Evolutionary conservation across 345 rosid genomes (phyloP).

Genomic region (Eutrema yunnanense): DNA sequence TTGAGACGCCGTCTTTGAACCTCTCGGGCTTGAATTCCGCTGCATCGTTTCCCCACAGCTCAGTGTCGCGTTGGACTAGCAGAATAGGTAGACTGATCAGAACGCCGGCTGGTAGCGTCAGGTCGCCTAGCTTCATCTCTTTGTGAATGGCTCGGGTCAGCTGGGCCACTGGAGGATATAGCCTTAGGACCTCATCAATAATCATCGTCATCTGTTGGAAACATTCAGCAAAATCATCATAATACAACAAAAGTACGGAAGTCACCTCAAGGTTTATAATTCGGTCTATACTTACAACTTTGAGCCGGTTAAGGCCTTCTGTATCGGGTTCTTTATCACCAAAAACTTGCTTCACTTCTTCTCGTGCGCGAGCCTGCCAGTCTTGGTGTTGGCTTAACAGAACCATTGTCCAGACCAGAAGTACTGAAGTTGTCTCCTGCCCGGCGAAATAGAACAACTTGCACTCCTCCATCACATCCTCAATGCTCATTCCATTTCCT

Average conservation of each 20-base stretch:
- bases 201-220: slow-evolving; percentile 24
- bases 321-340: slow-evolving; percentile 27
- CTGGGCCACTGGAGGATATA: slow-evolving; percentile 12
- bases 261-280: not conserved
- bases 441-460: slow-evolving; percentile 57
- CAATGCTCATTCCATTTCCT: slow-evolving; percentile 26
- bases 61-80: slow-evolving; percentile 38
- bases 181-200: slow-evolving; percentile 24
- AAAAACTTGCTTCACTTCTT: slow-evolving; percentile 47
- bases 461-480: slow-evolving; percentile 57
- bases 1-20: slow-evolving; percentile 41
- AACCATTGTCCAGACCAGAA: slow-evolving; percentile 53
- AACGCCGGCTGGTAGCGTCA: slow-evolving; percentile 32
- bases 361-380: slow-evolving; percentile 59
- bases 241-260: not conserved
- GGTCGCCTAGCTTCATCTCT: slow-evolving; percentile 39
- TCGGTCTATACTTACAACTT: slow-evolving; percentile 29
- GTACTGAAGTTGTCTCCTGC: slow-evolving; percentile 47
- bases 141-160: slow-evolving; percentile 16
- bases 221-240: not conserved
- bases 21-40: slow-evolving; percentile 49
- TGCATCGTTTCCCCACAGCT: slow-evolving; percentile 57
- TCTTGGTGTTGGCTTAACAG: slow-evolving; percentile 37
- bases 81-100: slow-evolving; percentile 18
- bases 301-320: slow-evolving; percentile 34